Base-by-base conservation (phyloP, 805 yeast species). In the Wickerhamomyces tratensis region DNA sequence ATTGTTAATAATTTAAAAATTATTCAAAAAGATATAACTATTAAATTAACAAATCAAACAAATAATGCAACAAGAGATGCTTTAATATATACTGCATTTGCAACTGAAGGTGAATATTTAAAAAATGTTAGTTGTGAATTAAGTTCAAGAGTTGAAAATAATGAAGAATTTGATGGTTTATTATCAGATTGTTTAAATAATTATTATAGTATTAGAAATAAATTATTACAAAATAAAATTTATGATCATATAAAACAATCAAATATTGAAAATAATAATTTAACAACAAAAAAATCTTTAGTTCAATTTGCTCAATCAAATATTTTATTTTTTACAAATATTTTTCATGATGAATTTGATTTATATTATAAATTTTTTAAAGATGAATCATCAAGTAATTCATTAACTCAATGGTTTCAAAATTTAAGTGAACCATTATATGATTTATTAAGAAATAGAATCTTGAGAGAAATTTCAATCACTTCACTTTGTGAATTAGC, bases 381-480 rank as follows among this genome's bases (percentile, higher is more conserved):
- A 39, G 54, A 48, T 5, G 63, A 68, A 42, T 35, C 61, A 63
- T 72, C 54, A 44, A 58, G 40, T 25, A 39, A 45, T 29, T 53
- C 54, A 25, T 57, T 85, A 39, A 72, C 74, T 43, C 61, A 64
- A 7, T 86, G 86, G 79, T 73, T 84, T 46, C 74, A 72, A 38
- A 70, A 68, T 25, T 51, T 87, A 5, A 67, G 86, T 31, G 96
- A 87, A 34, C 93, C 96, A 0, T 62, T 89, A 26, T 84, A 88
- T 52, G 91, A 85, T 48, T 60, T 69, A 3, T 58, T 86, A 33
- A 70, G 96, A 48, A 74, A 78, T 44, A 68, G 72, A 39, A 75
- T 87, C 2, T 67, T 88, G 36, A 74, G 82, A 44, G 97, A 89
- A 57, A 66, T 72, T 12, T 79, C 78, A 48, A 79, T 91, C 27